Percentiles rank a stretch among this genome's conserved stretches.
These are phyloP conservation scores for Teratosphaeria nubilosa DNA, from an alignment of 2,329 filamentous ascomycete genomes.

Conservation along the genomic window DNA sequence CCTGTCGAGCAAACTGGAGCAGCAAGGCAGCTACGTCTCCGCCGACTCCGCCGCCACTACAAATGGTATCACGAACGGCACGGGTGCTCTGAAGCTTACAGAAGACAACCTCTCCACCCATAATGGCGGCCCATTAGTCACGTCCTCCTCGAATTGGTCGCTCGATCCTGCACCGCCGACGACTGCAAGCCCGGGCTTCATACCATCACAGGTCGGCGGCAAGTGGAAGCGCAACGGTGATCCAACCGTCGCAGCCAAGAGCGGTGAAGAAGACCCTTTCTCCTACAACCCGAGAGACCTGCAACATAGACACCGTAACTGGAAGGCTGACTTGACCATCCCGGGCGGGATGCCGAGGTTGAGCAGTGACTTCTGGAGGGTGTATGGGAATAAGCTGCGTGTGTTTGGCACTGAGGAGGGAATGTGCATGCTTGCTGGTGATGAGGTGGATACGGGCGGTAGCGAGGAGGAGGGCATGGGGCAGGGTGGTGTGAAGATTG, in stretches of 20 bases:
- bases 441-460: neutral
- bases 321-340: slow-evolving; percentile 8
- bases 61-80: slow-evolving; percentile 6
- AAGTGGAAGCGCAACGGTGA: slow-evolving; percentile 23
- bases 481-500: slow-evolving; percentile 1
- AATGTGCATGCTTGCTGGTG: slow-evolving; percentile 26
- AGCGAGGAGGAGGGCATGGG: neutral
- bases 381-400: slow-evolving; percentile 50
- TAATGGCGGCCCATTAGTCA: slow-evolving; percentile 2
- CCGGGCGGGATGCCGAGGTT: slow-evolving; percentile 39
- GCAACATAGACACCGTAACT: slow-evolving; percentile 8
- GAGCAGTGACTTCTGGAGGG: slow-evolving; percentile 44
- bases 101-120: neutral
- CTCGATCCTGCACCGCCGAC: neutral
- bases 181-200: slow-evolving; percentile 10
- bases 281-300: slow-evolving; percentile 15
- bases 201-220: slow-evolving; percentile 16
- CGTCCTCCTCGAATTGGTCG: neutral
- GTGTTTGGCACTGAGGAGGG: slow-evolving; percentile 51
- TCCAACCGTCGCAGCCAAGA: slow-evolving; percentile 12
- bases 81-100: slow-evolving; percentile 6
- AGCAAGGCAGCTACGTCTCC: slow-evolving; percentile 26
- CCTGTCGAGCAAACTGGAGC: slow-evolving; percentile 43
- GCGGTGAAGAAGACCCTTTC: slow-evolving; percentile 16
- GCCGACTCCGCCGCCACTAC: slow-evolving; percentile 1